These are phyloP conservation scores for Peronospora belbahrii DNA, from an alignment of 352 stramenopile species.

Conservation along the genomic window DNA sequence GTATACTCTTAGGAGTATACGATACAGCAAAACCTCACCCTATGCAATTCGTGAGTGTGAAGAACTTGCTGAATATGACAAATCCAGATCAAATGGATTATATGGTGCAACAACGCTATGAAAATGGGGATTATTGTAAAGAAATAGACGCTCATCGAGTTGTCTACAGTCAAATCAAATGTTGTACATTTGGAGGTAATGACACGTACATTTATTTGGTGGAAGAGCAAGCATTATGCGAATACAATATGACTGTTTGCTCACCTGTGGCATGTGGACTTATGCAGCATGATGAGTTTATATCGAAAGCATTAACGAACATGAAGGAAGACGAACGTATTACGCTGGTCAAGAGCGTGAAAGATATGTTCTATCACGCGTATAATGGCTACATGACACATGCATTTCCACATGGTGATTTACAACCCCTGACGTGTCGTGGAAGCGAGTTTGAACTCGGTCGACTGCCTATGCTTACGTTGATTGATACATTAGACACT, in stretches of 20 bases:
- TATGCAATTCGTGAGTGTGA: slow-evolving; percentile 32
- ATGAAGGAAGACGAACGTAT: slow-evolving; percentile 52
- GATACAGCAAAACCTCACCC: slow-evolving; percentile 19
- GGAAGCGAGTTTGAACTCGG: slow-evolving; percentile 71
- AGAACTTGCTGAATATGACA: slow-evolving; percentile 30
- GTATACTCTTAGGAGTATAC: slow-evolving; percentile 42
- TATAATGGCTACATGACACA: slow-evolving; percentile 81
- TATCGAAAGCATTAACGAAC: slow-evolving; percentile 34
- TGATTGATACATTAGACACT: slow-evolving; percentile 89
- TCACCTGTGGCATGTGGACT: slow-evolving; percentile 65
- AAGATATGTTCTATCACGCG: slow-evolving; percentile 87
- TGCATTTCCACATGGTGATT: slow-evolving; percentile 76
- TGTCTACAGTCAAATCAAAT: slow-evolving; percentile 55
- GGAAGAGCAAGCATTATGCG: slow-evolving; percentile 40
- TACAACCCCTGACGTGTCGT: slow-evolving; percentile 61
- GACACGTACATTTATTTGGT: slow-evolving; percentile 77
- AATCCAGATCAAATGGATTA: slow-evolving; percentile 55
- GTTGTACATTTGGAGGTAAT: slow-evolving; percentile 68
- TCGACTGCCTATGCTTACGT: slow-evolving; percentile 78
- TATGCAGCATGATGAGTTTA: slow-evolving; percentile 65
- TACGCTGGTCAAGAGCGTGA: slow-evolving; percentile 53
- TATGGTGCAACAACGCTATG: slow-evolving; percentile 46
- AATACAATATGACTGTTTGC: slow-evolving; percentile 64
- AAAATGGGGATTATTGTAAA: slow-evolving; percentile 34
- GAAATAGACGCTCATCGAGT: slow-evolving; percentile 14